Evolutionary conservation across 495 filamentous ascomycete species (phyloP), one percentile per base, ranked within the genome.

Genomic region (Jackrogersella minutella): DNA sequence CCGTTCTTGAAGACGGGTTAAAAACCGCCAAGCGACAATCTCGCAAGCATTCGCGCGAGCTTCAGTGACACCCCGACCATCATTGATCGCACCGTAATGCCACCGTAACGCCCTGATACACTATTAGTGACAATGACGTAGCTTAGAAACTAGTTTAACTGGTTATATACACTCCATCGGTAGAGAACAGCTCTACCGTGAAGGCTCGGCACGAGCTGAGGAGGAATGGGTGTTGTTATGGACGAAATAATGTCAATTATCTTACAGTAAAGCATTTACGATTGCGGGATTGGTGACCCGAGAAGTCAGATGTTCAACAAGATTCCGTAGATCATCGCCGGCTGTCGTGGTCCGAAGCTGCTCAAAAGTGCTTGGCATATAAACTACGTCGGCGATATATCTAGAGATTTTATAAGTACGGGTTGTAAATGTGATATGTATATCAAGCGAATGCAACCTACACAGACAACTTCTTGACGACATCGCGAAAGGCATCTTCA

Each of bases 21-120:
- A 80, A 65, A 95, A 93, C 43, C 93, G 86, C 90, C 93, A 97
- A 24, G 94, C 94, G 14, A 96, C 90, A 65, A 94, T 91, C 77
- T 98, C 93, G 74, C 93, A 97, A 21, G 91, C 93, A 74, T 87
- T 84, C 3, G 91, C 92, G 64, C 94, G 84, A 50, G 90, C 89
- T 56, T 91, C 86, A 69, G 89, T 88, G 30, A 94, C 69, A 0
- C 88, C 89, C 66, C 86, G 86, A 65, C 91, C 88, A 66, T 93
- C 90, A 61, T 77, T 78, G 34, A 83, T 77, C 13, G 80, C 70
- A 54, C 82, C 85, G 70, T 91, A 92, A 64, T 93, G 88, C 83
- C 87, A 92, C 78, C 90, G 93, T n/a, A 95, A 76, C 2, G 91
- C 90, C 71, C 91, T 94, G 58, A 47, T 11, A 28, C 11, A 28